These are phyloP conservation scores for Citrullus colocynthis DNA, from an alignment of 306 rosid species.

Conservation along the genomic window DNA sequence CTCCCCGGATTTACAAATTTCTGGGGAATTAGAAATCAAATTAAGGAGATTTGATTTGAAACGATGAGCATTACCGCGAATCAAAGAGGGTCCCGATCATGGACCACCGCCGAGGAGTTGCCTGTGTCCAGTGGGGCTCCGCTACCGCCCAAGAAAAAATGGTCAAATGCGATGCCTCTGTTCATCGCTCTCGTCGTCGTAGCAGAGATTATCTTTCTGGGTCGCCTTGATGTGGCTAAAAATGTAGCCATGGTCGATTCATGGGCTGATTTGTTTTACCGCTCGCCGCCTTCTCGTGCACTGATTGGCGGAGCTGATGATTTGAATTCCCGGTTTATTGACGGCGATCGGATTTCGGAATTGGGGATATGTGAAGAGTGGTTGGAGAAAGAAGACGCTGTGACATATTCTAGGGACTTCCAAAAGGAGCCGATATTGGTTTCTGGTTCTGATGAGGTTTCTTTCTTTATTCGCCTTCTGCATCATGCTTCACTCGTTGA, in stretches of 20 bases:
- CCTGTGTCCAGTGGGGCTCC: slow-evolving; percentile 23
- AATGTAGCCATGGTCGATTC: slow-evolving; percentile 64
- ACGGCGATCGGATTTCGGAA: slow-evolving; percentile 23
- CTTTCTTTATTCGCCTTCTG: not conserved
- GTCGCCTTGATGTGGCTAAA: slow-evolving; percentile 66
- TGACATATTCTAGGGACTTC: slow-evolving; percentile 64
- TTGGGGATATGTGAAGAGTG: slow-evolving; percentile 54
- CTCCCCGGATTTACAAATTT: not conserved
- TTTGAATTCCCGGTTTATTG: slow-evolving; percentile 15
- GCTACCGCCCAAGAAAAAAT: slow-evolving; percentile 38
- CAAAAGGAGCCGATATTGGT: slow-evolving; percentile 50
- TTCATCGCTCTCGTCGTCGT: slow-evolving; percentile 57
- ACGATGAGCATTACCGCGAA: slow-evolving; percentile 43
- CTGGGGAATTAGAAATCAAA: slow-evolving; percentile 6
- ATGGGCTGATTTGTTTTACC: slow-evolving; percentile 49
- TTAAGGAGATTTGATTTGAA: not conserved
- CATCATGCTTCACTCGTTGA: not conserved
- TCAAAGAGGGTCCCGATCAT: slow-evolving; percentile 52
- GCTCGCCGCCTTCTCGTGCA: slow-evolving; percentile 17
- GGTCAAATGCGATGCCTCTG: slow-evolving; percentile 54
- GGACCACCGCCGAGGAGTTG: slow-evolving; percentile 30
- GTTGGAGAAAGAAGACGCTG: slow-evolving; percentile 75
- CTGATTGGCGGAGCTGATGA: slow-evolving; percentile 15
- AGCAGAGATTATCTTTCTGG: slow-evolving; percentile 76
- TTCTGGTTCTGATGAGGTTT: slow-evolving; percentile 65